Base-by-base conservation (phyloP, 352 stramenopile species). In the Phytophthora aleatoria region DNA sequence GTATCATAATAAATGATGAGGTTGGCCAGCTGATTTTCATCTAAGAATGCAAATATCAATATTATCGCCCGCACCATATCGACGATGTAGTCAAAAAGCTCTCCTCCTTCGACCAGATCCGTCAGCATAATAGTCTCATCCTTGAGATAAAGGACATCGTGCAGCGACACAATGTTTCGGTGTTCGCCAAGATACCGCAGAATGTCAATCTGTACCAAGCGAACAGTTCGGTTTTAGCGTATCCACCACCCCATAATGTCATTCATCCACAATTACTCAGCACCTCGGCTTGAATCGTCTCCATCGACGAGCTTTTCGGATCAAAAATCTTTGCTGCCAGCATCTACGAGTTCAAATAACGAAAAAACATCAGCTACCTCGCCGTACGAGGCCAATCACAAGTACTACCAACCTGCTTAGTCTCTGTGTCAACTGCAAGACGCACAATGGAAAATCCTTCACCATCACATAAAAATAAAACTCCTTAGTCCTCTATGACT, bases 31-130 rank as follows among this genome's bases (percentile, higher is more conserved):
- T 42, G 38, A 13, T 24, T 15, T 6, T 4, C 20, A 8, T 39
- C 13, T 15, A 51, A 12, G 30, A 9, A 42, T 47, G 6, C 5
- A 26, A 35, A 13, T 24, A 1, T 52, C 13, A 44, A 26, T 5
- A 39, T 6, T 50, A 16, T 50, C 9, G 2, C 9, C 16, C 55
- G 13, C 1, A 88, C 79, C 77, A 83, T 82, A 50, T 89, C 73
- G 15, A 90, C 83, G 30, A 94, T 94, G 56, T 89, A 94, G 69
- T 92, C 77, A 50, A 94, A 92, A 5, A 94, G 71, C 59, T 94
- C 83, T 28, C 85, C 83, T 44, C 85, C 85, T 69, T 87, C 67
- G 16, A 91, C 81, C 10, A 94, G 72, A 48, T 94, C 85, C 52
- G 72, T 91, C 57, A 94, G 72, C 83, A 94, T 91, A 52, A 92